Base-by-base conservation (phyloP, 805 yeast species). In the Nakazawaea holstii region DNA sequence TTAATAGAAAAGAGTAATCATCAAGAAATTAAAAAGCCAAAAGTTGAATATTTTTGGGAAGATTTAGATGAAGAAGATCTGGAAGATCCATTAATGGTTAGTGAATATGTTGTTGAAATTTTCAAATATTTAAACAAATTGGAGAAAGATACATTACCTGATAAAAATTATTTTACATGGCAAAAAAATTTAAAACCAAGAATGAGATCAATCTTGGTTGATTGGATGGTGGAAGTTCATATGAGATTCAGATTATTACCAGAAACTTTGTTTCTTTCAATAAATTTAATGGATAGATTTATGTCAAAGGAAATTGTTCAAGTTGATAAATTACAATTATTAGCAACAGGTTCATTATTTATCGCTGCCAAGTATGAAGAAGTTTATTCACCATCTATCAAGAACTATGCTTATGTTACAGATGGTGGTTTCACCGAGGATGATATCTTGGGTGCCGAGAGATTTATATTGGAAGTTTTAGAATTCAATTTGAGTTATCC, bases 291-390 rank as follows among this genome's bases (percentile, higher is more conserved):
- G 87, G 97, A 91, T 67, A 69, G 97, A 54, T 89, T 86, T 65
- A 77, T 91, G 77, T 79, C 90, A 7, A 68, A 74, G 46, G 89
- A 85, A 58, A 72, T 74, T 36, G 91, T 87, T 24, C 84, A 84
- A 49, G 79, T 90, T 50, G 89, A 84, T 58, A 80, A 86, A 65
- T 66, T 91, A 43, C 97, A 91, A 69, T 73, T 90, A 52, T 72
- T 89, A 46, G 96, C 96, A 5, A 86, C 94, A 1, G 87, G 96
- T 1, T 76, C 91, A 10, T 68, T 91, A 49, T 87, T 89, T 64
- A 84, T 89, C 51, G 96, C 97, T 36, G 95, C 97, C 13, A 90
- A 90, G 66, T 87, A 86, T 63, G 97, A 91, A 68, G 97, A 91
- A 67, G 95, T 91, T 27, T 85, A 82, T 60, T 75, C 89, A 9